Conservation (phyloP, 2,329 filamentous ascomycete species). For the Curvularia sp. region DNA sequence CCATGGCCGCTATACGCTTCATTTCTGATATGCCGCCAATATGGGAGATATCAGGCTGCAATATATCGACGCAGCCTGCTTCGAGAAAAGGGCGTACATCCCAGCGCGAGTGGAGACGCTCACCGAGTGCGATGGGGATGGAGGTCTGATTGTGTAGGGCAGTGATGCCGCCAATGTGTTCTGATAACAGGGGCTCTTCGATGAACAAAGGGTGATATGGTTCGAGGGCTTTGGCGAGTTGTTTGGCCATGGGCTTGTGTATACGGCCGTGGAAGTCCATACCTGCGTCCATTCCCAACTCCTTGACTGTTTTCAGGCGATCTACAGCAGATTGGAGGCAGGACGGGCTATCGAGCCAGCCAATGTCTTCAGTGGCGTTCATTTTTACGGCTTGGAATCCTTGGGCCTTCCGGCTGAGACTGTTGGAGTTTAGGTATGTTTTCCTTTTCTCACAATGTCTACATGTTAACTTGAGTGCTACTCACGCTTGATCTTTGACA, state of each 20-base stretch:
- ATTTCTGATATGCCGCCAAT: slow-evolving; percentile 77
- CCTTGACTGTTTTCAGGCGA: slow-evolving; percentile 72
- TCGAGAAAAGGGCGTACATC: slow-evolving; percentile 77
- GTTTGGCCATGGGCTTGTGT: slow-evolving; percentile 82
- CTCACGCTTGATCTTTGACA: slow-evolving; percentile 68
- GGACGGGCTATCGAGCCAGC: slow-evolving; percentile 76
- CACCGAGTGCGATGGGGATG: slow-evolving; percentile 74
- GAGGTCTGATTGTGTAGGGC: slow-evolving; percentile 64
- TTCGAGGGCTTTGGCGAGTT: slow-evolving; percentile 71
- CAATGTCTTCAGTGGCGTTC: slow-evolving; percentile 79
- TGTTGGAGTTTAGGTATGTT: slow-evolving; percentile 33
- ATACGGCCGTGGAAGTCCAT: slow-evolving; percentile 81
- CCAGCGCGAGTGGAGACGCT: slow-evolving; percentile 75
- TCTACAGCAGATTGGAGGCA: slow-evolving; percentile 69
- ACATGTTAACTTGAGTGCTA: background rate
- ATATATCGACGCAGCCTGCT: slow-evolving; percentile 70
- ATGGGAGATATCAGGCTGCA: slow-evolving; percentile 77
- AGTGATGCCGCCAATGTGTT: slow-evolving; percentile 72
- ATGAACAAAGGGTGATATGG: slow-evolving; percentile 76
- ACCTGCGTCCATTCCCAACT: slow-evolving; percentile 73
- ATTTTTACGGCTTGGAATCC: slow-evolving; percentile 76
- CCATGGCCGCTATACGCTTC: slow-evolving; percentile 72
- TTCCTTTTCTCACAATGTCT: background rate
- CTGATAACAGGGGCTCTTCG: slow-evolving; percentile 75
- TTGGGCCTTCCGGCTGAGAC: slow-evolving; percentile 64